These are phyloP conservation scores for Oidium heveae DNA, from an alignment of 2,329 filamentous ascomycete species.

Conservation along the genomic window DNA sequence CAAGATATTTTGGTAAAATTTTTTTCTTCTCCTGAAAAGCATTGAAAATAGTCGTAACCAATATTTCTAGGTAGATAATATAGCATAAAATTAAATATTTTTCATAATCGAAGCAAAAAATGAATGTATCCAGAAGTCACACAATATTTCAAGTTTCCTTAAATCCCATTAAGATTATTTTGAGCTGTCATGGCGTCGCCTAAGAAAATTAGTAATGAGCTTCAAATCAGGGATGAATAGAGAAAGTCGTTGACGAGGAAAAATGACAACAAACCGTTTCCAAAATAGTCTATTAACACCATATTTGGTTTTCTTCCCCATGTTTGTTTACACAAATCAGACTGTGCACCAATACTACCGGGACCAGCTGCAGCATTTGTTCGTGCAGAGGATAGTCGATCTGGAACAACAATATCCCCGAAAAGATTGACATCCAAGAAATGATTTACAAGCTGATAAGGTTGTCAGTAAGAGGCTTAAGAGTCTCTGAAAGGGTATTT, in stretches of 20 bases:
- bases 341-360: constrained; percentile 26
- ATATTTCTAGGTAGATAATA: too few relatives aligned
- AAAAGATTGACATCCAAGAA: constrained; percentile 28
- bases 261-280: constrained; percentile 14
- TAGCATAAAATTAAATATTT: too few relatives aligned
- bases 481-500: background rate
- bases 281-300: constrained; percentile 33
- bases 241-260: background rate
- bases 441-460: constrained; percentile 28
- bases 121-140: too few relatives aligned
- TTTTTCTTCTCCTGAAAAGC: too few relatives aligned
- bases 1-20: too few relatives aligned
- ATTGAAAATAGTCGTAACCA: too few relatives aligned
- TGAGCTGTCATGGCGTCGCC: constrained; percentile 12
- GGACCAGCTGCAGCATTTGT: constrained; percentile 23
- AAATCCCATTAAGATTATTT: constrained; percentile 8
- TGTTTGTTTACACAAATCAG: constrained; percentile 18
- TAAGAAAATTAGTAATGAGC: constrained; percentile 1
- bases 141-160: background rate
- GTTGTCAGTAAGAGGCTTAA: background rate
- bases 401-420: constrained; percentile 23
- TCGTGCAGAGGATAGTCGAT: constrained; percentile 18
- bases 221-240: background rate
- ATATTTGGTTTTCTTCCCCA: constrained; percentile 26
- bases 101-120: too few relatives aligned